Conservation (phyloP, 768 basidiomycete species). For the Tylopilus felleus region DNA sequence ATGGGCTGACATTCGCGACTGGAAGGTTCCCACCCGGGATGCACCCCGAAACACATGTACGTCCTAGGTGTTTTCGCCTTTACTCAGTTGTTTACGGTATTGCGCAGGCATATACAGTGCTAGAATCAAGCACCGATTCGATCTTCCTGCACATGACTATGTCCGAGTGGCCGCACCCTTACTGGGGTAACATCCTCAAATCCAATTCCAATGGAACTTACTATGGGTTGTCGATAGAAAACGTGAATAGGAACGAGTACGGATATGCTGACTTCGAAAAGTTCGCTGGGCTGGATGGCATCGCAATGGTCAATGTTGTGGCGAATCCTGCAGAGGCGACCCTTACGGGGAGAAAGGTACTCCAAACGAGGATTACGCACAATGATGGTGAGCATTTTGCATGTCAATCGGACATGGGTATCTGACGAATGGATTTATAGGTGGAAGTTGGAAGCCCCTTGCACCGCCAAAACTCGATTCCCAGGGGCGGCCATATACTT, state of each 20-base stretch:
- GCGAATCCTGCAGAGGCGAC: slow-evolving; percentile 74
- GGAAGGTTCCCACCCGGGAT: slow-evolving; percentile 90
- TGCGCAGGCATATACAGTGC: slow-evolving; percentile 80
- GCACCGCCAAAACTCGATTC: slow-evolving; percentile 75
- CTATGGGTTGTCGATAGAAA: slow-evolving; percentile 80
- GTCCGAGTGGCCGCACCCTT: slow-evolving; percentile 67
- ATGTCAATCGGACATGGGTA: background rate
- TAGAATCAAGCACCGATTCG: slow-evolving; percentile 90
- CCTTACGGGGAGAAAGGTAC: slow-evolving; percentile 64
- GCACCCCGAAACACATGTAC: slow-evolving; percentile 85
- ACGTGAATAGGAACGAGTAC: slow-evolving; percentile 83
- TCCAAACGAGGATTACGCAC: slow-evolving; percentile 90
- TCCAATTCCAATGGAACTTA: slow-evolving; percentile 99
- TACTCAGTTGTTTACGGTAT: background rate
- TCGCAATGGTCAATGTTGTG: slow-evolving; percentile 90
- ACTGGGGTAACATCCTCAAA: slow-evolving; percentile 90
- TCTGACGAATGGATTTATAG: slow-evolving; percentile 34
- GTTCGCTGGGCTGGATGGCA: slow-evolving; percentile 92
- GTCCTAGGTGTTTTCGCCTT: slow-evolving; percentile 25
- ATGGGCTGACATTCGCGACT: slow-evolving; percentile 79
- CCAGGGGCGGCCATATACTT: slow-evolving; percentile 65
- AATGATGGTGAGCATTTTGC: slow-evolving; percentile 72
- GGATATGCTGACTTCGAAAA: slow-evolving; percentile 99
- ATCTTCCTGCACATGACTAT: slow-evolving; percentile 97
- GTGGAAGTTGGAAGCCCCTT: slow-evolving; percentile 84